phyloP scores from a whole-genome alignment of 1,284 basidiomycete species.

The Microbotryum violaceum region DNA sequence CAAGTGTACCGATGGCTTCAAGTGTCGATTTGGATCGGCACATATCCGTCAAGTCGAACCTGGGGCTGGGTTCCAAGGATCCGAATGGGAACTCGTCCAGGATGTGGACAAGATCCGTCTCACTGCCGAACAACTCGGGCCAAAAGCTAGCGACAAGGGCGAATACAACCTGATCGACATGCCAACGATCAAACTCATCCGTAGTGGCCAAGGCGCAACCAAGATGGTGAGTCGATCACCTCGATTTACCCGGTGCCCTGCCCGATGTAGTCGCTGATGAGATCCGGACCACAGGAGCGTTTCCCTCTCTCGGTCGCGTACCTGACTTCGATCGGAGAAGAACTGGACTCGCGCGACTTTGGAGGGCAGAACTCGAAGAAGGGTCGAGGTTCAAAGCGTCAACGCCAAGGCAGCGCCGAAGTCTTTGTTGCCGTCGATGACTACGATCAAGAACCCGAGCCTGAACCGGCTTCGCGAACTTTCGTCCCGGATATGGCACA shows the following conservation, averaged over 20 bases:
- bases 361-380: not conserved
- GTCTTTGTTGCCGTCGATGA: not conserved
- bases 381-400: not conserved
- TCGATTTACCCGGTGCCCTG: too few species aligned
- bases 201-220: slow-evolving; percentile 45
- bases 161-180: slow-evolving; percentile 67
- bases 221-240: slow-evolving; percentile 49
- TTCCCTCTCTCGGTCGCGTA: slow-evolving; percentile 29
- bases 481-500: slow-evolving; percentile 47
- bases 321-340: slow-evolving; percentile 30
- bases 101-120: slow-evolving; percentile 52
- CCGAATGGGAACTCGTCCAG: slow-evolving; percentile 43
- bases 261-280: too few species aligned
- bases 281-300: slow-evolving; percentile 12
- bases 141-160: slow-evolving; percentile 42
- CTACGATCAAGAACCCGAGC: not conserved
- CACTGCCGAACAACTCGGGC: not conserved
- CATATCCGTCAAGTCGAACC: slow-evolving; percentile 46
- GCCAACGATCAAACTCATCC: slow-evolving; percentile 53
- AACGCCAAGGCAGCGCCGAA: not conserved
- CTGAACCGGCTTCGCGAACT: slow-evolving; percentile 9
- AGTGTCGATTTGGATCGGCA: slow-evolving; percentile 80
- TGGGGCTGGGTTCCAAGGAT: slow-evolving; percentile 24
- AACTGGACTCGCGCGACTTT: slow-evolving; percentile 23
- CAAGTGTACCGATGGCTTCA: slow-evolving; percentile 76